Base-by-base conservation (phyloP, 108 stramenopile genomes). In the Pseudonitzschia multiseries region DNA sequence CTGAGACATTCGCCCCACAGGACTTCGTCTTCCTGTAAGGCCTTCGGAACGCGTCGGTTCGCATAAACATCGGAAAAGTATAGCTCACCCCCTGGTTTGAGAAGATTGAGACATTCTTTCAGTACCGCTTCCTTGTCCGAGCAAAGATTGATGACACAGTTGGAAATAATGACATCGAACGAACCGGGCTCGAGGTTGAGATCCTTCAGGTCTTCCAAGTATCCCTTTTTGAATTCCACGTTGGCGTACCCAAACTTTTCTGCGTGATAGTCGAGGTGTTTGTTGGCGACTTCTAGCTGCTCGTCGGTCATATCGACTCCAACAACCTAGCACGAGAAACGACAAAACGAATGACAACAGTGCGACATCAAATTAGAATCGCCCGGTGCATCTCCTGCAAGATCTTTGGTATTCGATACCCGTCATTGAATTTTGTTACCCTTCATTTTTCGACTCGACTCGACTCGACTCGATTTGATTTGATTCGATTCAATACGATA, bases 241-340 rank as follows among this genome's bases (percentile, higher is more conserved):
- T 97, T 97, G 57, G 84, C 72, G 81, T 71, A 97, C 24, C 96
- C 96, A 74, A 96, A 94, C 46, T 89, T 91, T 72, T 93, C 92
- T 4, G 84, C 81, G 72, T 97, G 96, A 70, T 87, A 96, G 8
- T 81, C 73, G 65, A 90, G 71, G 52, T 89, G 87, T 27, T 86
- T 86, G 33, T 62, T 84, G 18, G 98, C 98, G 17, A 94, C 92
- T 14, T 91, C 85, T 57, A 98, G 80, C 80, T 97, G 97, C 83
- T 96, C 98, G 44, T 83, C 79, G 28, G 98, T 98, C 98, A 98
- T 98, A 75, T 98, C 98, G n/a, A 98, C 97, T 10, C 98, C 98
- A 56, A 96, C 89, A 15, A 98, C 98, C 68, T 50, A 43, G 13
- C n/a, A n/a, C 50, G 50, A 51, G 17, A 10, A 51, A 52, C 20